These are phyloP conservation scores for Aspergillus sp. DNA, from an alignment of 2,329 filamentous ascomycete genomes.

Conservation along the genomic window DNA sequence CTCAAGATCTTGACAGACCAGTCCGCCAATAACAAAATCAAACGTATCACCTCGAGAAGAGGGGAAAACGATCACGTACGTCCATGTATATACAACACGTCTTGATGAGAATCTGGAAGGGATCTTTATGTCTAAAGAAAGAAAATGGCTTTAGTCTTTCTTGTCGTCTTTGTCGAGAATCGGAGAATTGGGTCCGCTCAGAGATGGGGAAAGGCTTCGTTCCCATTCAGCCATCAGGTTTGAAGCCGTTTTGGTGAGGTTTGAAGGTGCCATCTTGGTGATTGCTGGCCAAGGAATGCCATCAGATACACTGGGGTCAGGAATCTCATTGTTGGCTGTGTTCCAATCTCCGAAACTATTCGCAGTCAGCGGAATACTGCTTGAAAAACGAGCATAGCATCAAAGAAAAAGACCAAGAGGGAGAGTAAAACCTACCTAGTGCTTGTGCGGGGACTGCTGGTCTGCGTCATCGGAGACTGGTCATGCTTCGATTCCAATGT, in stretches of 20 bases:
- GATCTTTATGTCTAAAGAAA: background rate
- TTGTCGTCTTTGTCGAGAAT: conserved; percentile 24
- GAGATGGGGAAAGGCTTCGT: conserved; percentile 60
- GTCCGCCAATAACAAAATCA: conserved; percentile 7
- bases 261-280: conserved; percentile 67
- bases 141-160: conserved; percentile 20
- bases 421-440: conserved; percentile 42
- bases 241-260: conserved; percentile 76
- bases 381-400: conserved; percentile 7
- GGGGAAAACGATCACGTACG: no score
- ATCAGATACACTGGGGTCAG: conserved; percentile 30
- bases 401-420: conserved; percentile 8
- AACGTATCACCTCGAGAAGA: no score
- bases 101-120: no score
- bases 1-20: conserved; percentile 6
- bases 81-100: no score
- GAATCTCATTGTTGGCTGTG: conserved; percentile 19
- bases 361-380: conserved; percentile 15
- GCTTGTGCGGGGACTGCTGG: conserved; percentile 50
- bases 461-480: conserved; percentile 40
- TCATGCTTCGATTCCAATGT: conserved; percentile 47
- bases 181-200: conserved; percentile 17
- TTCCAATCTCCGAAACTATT: conserved; percentile 36
- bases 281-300: conserved; percentile 63
- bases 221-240: conserved; percentile 91